phyloP scores from a whole-genome alignment of 2,329 filamentous ascomycete genomes.

The Botrytis elliptica region DNA sequence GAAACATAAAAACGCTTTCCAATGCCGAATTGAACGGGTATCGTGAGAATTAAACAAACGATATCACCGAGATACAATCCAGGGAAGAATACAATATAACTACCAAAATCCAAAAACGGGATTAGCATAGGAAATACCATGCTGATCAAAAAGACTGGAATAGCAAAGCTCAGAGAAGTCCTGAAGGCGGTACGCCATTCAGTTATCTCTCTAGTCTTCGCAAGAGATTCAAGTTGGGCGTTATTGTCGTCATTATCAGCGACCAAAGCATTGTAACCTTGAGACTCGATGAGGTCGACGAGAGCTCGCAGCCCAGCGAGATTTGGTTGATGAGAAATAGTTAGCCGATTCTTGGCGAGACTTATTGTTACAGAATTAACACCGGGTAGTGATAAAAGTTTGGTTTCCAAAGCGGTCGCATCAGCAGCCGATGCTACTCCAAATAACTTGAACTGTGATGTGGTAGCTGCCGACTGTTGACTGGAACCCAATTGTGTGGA shows the following conservation, averaged over 20 bases:
- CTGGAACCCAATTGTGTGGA: conserved; percentile 65
- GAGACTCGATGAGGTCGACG: conserved; percentile 77
- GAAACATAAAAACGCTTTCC: conserved; percentile 91
- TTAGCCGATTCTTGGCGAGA: conserved; percentile 70
- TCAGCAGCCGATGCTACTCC: conserved; percentile 70
- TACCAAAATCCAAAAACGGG: conserved; percentile 74
- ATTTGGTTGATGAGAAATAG: conserved; percentile 68
- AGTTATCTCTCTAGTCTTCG: conserved; percentile 93
- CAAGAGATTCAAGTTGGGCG: conserved; percentile 89
- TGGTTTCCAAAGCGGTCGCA: conserved; percentile 70
- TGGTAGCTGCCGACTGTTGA: conserved; percentile 55
- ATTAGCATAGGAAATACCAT: conserved; percentile 92
- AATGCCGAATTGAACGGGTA: conserved; percentile 95
- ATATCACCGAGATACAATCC: conserved; percentile 89
- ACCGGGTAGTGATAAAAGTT: conserved; percentile 64
- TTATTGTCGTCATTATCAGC: conserved; percentile 94
- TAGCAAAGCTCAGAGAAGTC: conserved; percentile 73
- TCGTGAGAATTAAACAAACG: conserved; percentile 77
- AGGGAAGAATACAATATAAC: conserved; percentile 58
- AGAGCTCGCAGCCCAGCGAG: conserved; percentile 76
- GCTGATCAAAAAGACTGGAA: conserved; percentile 88
- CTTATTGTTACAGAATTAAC: conserved; percentile 73
- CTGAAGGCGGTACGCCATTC: conserved; percentile 86
- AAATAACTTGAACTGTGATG: conserved; percentile 79
- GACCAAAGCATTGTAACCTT: conserved; percentile 84